phyloP scores from a whole-genome alignment of 768 basidiomycete genomes.

The Lentinula guzmanii region DNA sequence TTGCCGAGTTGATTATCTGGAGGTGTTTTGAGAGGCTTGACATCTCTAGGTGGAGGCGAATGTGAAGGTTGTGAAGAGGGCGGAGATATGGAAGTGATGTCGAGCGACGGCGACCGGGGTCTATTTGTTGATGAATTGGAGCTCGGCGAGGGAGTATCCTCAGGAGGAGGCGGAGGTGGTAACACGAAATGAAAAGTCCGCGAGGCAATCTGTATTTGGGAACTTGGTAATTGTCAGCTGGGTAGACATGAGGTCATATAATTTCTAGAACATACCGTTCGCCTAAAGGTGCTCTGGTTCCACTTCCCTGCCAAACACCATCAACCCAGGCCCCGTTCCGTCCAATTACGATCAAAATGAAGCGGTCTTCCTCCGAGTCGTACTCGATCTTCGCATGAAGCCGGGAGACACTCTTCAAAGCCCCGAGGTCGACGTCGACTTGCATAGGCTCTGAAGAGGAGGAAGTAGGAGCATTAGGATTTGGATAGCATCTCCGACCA shows the following conservation, averaged over 20 bases:
- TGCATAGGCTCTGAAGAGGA: conserved; percentile 48
- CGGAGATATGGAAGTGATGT: conserved; percentile 77
- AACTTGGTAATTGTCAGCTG: conserved; percentile 39
- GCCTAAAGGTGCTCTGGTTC: conserved; percentile 77
- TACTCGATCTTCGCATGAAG: conserved; percentile 95
- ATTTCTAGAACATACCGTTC: conserved; percentile 53
- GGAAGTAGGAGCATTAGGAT: conserved; percentile 39
- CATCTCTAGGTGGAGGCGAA: conserved; percentile 50
- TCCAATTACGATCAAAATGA: conserved; percentile 88
- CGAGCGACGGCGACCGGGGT: conserved; percentile 74
- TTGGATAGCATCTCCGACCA: conserved; percentile 77
- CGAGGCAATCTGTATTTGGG: conserved; percentile 95
- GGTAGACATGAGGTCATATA: conserved; percentile 6
- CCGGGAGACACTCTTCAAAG: conserved; percentile 95
- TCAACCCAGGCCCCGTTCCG: conserved; percentile 98
- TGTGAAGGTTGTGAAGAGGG: conserved; percentile 76
- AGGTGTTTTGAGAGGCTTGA: conserved; percentile 20
- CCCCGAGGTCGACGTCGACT: conserved; percentile 89
- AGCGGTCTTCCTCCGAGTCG: conserved; percentile 83
- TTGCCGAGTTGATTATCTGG: conserved; percentile 54
- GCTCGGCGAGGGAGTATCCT: conserved; percentile 77
- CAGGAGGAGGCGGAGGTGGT: conserved; percentile 77
- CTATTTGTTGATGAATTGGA: conserved; percentile 65
- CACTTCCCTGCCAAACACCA: conserved; percentile 90
- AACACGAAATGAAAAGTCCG: conserved; percentile 96